Evolutionary conservation across 2,329 filamentous ascomycete genomes (phyloP).

Genomic region (Tolypocladium nubicola): DNA sequence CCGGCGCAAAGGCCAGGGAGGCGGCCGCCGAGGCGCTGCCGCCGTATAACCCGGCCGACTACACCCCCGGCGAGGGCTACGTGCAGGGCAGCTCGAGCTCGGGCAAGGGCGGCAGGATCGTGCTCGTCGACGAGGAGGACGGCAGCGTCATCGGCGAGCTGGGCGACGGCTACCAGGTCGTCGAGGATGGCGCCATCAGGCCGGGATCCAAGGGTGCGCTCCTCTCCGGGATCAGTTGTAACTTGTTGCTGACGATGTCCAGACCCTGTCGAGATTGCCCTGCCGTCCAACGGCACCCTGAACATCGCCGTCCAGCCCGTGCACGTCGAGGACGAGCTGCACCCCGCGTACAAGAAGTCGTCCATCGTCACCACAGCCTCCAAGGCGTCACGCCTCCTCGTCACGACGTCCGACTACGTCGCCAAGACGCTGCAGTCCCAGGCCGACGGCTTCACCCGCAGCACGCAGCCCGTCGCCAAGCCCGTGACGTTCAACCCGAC

Average conservation of each 20-base stretch:
- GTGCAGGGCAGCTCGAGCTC: conserved; percentile 43
- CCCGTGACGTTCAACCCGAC: conserved; percentile 81
- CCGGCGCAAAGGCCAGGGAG: conserved; percentile 28
- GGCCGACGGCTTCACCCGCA: conserved; percentile 72
- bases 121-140: conserved; percentile 90
- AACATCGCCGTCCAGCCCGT: conserved; percentile 57
- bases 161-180: conserved; percentile 67
- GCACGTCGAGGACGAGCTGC: conserved; percentile 58
- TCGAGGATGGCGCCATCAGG: conserved; percentile 65
- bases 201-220: conserved; percentile 80
- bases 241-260: neutral
- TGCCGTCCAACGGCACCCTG: conserved; percentile 56
- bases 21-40: conserved; percentile 36
- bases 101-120: conserved; percentile 62
- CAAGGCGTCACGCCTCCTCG: conserved; percentile 80
- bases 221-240: conserved; percentile 7
- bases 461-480: conserved; percentile 64
- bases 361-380: conserved; percentile 78
- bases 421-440: conserved; percentile 67
- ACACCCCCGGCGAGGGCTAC: conserved; percentile 70
- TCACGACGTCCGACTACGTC: conserved; percentile 74
- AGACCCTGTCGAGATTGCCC: conserved; percentile 70
- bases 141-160: conserved; percentile 92
- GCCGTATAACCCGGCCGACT: conserved; percentile 73
- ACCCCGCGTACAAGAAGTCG: conserved; percentile 87